phyloP scores from a whole-genome alignment of 164 flowering plant species.

The Amborella trichopoda region DNA sequence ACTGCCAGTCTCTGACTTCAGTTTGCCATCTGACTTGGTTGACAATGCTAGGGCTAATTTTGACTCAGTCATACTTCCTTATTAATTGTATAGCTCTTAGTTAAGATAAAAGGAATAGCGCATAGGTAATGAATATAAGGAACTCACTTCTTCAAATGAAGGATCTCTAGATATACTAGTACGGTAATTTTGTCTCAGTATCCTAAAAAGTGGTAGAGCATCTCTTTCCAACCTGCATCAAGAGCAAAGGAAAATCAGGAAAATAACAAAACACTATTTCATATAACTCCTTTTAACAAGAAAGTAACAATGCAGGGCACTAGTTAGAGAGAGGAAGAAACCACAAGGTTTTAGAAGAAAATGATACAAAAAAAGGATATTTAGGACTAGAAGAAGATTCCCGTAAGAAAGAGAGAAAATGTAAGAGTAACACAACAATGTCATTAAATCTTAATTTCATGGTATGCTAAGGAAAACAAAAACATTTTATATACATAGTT shows the following conservation, averaged over 20 bases:
- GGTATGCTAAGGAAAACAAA: no score
- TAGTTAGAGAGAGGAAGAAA: neutral
- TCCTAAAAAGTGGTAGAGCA: slow-evolving; percentile 85
- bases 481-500: no score
- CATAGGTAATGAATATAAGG: no score
- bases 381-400: neutral
- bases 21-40: no score
- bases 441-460: no score
- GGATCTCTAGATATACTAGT: slow-evolving; percentile 71
- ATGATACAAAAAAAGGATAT: neutral
- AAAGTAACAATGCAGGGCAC: neutral
- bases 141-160: slow-evolving; percentile 55
- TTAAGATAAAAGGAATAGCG: no score
- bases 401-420: neutral
- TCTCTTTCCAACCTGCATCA: slow-evolving; percentile 82
- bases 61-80: no score
- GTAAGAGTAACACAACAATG: no score
- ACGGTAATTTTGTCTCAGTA: slow-evolving; percentile 59
- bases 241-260: neutral
- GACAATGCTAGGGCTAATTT: no score
- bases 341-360: neutral
- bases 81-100: no score
- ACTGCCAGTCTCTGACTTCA: no score
- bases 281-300: neutral
- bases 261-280: neutral